These are phyloP conservation scores for Zizania latifolia DNA, from an alignment of 176 grass and related monocot genomes.

Conservation along the genomic window DNA sequence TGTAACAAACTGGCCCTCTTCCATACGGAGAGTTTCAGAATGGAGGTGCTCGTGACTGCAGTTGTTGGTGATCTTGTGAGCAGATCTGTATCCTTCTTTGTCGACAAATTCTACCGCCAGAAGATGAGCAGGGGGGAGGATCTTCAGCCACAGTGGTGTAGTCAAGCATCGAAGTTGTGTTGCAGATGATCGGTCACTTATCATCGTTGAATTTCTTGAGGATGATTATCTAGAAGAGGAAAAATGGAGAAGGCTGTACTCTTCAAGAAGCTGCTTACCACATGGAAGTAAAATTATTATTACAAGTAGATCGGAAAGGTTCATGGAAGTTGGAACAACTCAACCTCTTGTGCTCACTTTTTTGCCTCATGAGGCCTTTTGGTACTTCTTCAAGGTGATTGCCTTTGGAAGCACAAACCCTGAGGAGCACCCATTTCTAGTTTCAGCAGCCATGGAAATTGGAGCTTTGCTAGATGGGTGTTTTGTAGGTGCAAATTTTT, in stretches of 20 bases:
- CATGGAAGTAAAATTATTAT: conserved; percentile 22
- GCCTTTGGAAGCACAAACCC: conserved; percentile 1
- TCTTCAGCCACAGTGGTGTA: too few relatives aligned
- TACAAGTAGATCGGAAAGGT: not conserved
- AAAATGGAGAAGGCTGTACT: not conserved
- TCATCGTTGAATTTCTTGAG: not conserved
- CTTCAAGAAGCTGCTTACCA: not conserved
- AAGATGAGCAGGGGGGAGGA: not conserved
- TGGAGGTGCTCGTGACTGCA: not conserved
- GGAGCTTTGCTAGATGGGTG: not conserved
- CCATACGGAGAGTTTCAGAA: not conserved
- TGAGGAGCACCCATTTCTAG: not conserved
- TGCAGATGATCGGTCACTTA: too few relatives aligned
- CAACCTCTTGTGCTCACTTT: not conserved
- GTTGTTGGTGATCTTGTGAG: not conserved
- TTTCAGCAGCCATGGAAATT: not conserved
- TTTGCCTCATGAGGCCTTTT: conserved; percentile 3
- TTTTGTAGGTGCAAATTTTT: not conserved
- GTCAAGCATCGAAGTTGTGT: too few relatives aligned
- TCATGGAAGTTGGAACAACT: not conserved
- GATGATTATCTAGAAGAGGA: not conserved
- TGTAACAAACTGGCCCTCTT: not conserved
- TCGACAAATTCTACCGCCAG: not conserved
- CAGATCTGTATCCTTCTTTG: not conserved
- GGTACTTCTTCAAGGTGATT: conserved; percentile 17